Base-by-base conservation (phyloP, 202 grass and related monocot genomes). In the Miscanthus sacchariflorus region DNA sequence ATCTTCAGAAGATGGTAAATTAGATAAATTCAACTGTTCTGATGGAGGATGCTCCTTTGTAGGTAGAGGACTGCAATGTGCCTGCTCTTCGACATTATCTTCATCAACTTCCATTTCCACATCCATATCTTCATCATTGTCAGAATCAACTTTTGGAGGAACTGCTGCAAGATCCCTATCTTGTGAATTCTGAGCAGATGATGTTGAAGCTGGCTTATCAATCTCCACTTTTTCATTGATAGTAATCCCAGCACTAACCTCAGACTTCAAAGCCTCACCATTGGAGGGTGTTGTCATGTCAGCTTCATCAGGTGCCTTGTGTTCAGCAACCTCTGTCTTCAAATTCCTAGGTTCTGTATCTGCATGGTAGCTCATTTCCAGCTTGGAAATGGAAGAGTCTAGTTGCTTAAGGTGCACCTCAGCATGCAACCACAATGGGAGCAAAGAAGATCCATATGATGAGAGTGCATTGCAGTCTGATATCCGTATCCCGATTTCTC, bases 81-180 rank as follows among this genome's bases (percentile, higher is more conserved):
- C 63, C 40, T 87, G 79, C 63, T 84, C 76, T 87, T 78, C 81
- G 59, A 91, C 72, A 83, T 83, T 63, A 84, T 93, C 93, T 54
- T 99, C 97, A 68, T 99, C 97, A 79, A 97, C 93, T 81, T 99
- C 95, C 97, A 99, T 99, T 42, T 99, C 97, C 61, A 99, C 97
- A 91, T 99, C 97, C 93, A 97, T 93, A 89, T 98, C 96, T 81
- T 90, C 89, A 87, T 98, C 91, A 65, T 74, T 74, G 27, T 80
- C 89, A 27, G 17, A 59, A 63, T 95, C 91, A 45, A 83, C 39
- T 74, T 85, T 90, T 30, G 76, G 75, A 59, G 54, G 56, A 50
- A 84, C 66, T 39, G 43, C 30, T 70, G 82, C 25, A 54, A 43
- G 12, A 72, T 86, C 77, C 36, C 63, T 88, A 54, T 74, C 84